Conservation (phyloP, 2,329 filamentous ascomycete species). For the Pleoardoris graminearum region DNA sequence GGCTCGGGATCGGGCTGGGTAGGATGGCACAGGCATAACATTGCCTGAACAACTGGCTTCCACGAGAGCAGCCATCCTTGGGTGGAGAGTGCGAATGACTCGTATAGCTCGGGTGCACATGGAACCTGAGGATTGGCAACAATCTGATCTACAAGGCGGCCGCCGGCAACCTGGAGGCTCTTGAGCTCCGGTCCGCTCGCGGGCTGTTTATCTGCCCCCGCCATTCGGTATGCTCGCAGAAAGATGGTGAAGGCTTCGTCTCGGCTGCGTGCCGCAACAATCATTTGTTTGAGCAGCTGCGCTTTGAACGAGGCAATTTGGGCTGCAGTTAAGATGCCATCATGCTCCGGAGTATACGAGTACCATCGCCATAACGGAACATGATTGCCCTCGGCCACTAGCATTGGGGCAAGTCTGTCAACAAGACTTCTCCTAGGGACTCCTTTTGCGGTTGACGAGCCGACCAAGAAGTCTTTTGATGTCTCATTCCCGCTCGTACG, state of each 20-base stretch:
- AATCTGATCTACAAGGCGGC: slow-evolving; percentile 31
- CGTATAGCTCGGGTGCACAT: slow-evolving; percentile 23
- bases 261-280: slow-evolving; percentile 17
- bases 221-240: slow-evolving; percentile 26
- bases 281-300: slow-evolving; percentile 31
- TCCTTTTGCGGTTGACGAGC: slow-evolving; percentile 9
- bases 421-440: slow-evolving; percentile 15
- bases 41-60: slow-evolving; percentile 27
- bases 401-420: slow-evolving; percentile 23
- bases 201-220: slow-evolving; percentile 8
- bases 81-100: slow-evolving; percentile 27
- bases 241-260: slow-evolving; percentile 28
- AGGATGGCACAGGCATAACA: slow-evolving; percentile 39
- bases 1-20: slow-evolving; percentile 20
- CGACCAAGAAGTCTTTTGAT: slow-evolving; percentile 32
- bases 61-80: slow-evolving; percentile 28
- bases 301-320: slow-evolving; percentile 24
- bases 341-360: slow-evolving; percentile 21
- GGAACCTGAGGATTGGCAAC: slow-evolving; percentile 11
- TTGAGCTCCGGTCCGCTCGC: not conserved
- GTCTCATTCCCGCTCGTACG: slow-evolving; percentile 32
- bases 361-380: slow-evolving; percentile 38
- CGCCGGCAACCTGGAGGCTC: slow-evolving; percentile 28
- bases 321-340: slow-evolving; percentile 18
- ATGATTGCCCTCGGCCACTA: slow-evolving; percentile 28